Evolutionary conservation across 176 grass and related monocot species (phyloP).

Genomic region (Triticum aestivum): IWGSC_CS_RefSeq_v2.1 NC_057805.1:93678017-93678516

Average conservation of each 20-base stretch:
- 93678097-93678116: not conserved
- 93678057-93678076: not conserved
- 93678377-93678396: slow-evolving; percentile 57
- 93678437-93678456: slow-evolving; percentile 81
- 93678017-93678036: not conserved
- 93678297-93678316: not conserved
- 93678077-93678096: not conserved
- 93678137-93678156: not conserved
- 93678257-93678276: not conserved
- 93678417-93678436: slow-evolving; percentile 61
- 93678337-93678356: slow-evolving; percentile 52
- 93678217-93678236: not conserved
- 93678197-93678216: not conserved
- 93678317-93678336: not conserved
- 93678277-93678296: not conserved
- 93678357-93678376: slow-evolving; percentile 84
- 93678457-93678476: slow-evolving; percentile 36
- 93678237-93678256: not conserved
- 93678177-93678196: not conserved
- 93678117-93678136: not conserved
- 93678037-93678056: not conserved
- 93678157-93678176: not conserved
- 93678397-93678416: slow-evolving; percentile 67
- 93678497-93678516: slow-evolving; percentile 46
- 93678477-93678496: slow-evolving; percentile 13